Percentiles rank a stretch among this genome's conserved stretches.
Conservation (phyloP, 176 grass and related monocot genomes). For the Phoenix roebelenii region DNA sequence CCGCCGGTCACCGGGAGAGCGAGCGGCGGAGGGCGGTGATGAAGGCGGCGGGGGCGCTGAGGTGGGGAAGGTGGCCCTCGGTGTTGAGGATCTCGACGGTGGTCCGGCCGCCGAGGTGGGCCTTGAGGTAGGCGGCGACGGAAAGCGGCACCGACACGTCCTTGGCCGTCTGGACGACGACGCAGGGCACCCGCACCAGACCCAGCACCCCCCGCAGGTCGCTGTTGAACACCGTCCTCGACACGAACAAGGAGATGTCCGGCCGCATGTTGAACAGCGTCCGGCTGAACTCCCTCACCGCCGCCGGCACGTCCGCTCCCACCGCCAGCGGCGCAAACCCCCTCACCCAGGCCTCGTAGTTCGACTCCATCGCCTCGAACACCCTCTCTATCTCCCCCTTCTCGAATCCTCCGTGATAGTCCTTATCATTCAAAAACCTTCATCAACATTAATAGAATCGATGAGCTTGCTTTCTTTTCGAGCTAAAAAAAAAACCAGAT, state of each 20-base stretch:
- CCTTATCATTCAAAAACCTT: conserved; percentile 78
- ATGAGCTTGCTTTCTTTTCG: too few relatives aligned
- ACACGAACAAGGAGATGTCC: conserved; percentile 84
- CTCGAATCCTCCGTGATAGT: conserved; percentile 95
- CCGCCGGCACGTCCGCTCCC: conserved; percentile 79
- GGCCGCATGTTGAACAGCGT: conserved; percentile 99
- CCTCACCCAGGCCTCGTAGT: conserved; percentile 85
- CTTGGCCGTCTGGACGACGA: conserved; percentile 76
- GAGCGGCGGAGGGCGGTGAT: conserved; percentile 66
- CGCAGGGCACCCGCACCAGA: conserved; percentile 56
- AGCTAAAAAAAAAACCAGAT: background rate
- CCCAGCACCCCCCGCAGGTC: conserved; percentile 70
- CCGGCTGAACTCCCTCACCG: conserved; percentile 94
- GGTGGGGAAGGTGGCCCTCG: conserved; percentile 93
- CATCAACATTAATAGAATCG: too few relatives aligned
- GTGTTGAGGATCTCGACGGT: conserved; percentile 61
- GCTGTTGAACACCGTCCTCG: conserved; percentile 76
- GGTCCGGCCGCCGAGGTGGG: conserved; percentile 66
- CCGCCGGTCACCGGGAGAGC: conserved; percentile 34
- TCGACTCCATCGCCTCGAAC: conserved; percentile 72
- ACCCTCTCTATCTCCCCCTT: conserved; percentile 61
- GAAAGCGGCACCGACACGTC: conserved; percentile 85
- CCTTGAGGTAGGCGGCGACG: conserved; percentile 60
- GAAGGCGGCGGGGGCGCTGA: conserved; percentile 70
- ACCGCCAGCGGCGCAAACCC: conserved; percentile 90